Evolutionary conservation across 1,139 yeast species (phyloP).

Genomic region (Lizanozyma gosingica): DNA sequence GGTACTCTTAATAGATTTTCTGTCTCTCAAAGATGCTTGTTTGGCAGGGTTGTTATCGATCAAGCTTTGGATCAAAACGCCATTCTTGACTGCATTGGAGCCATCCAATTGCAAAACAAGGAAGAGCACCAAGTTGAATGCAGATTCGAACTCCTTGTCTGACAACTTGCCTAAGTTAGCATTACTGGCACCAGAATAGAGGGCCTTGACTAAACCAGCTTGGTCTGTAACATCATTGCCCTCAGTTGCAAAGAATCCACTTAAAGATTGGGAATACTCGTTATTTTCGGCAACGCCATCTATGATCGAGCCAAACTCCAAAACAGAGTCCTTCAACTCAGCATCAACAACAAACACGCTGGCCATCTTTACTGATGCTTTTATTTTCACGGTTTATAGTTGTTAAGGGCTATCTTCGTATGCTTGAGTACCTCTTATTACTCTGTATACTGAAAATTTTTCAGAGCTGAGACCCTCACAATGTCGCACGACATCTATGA

Average conservation of each 20-base stretch:
- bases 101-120: slow-evolving; percentile 25
- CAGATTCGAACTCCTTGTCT: slow-evolving; percentile 39
- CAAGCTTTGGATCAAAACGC: slow-evolving; percentile 23
- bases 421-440: too few species aligned
- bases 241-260: slow-evolving; percentile 15
- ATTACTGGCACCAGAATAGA: slow-evolving; percentile 3
- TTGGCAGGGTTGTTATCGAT: slow-evolving; percentile 27
- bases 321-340: slow-evolving; percentile 34
- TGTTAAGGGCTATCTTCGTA: slow-evolving; percentile 2
- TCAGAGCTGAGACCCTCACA: background rate
- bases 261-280: slow-evolving; percentile 22
- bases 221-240: slow-evolving; percentile 21
- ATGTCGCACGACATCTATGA: slow-evolving; percentile 3
- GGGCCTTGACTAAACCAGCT: slow-evolving; percentile 15
- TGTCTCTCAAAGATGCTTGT: slow-evolving; percentile 38
- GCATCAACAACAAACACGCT: slow-evolving; percentile 41
- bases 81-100: slow-evolving; percentile 8
- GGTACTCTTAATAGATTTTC: slow-evolving; percentile 36
- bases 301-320: slow-evolving; percentile 32
- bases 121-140: slow-evolving; percentile 34
- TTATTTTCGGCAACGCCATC: slow-evolving; percentile 23
- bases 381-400: background rate
- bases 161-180: slow-evolving; percentile 25
- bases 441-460: slow-evolving; percentile 2
- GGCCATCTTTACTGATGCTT: slow-evolving; percentile 17